Percentiles rank a stretch among this genome's conserved stretches.
Conservation (phyloP, 2,329 filamentous ascomycete species). For the Aspergillus nomiae region DNA sequence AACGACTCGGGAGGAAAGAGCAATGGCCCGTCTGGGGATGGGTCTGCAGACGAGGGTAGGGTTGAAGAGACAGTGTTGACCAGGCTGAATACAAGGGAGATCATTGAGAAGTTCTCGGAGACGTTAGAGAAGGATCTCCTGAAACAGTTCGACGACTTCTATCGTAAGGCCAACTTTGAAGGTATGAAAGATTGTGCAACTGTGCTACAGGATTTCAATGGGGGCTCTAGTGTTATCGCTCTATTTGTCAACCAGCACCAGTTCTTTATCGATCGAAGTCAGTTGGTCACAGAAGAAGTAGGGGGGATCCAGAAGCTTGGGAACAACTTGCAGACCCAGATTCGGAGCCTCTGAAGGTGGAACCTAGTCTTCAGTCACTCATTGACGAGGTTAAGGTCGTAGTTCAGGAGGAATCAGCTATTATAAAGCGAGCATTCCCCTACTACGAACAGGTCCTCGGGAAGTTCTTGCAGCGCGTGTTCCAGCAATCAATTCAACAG, state of each 20-base stretch:
- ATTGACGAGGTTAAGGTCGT: slow-evolving; percentile 94
- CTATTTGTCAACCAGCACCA: slow-evolving; percentile 98
- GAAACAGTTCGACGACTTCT: slow-evolving; percentile 97
- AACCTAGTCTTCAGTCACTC: slow-evolving; percentile 86
- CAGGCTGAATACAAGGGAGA: slow-evolving; percentile 71
- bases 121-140: slow-evolving; percentile 92
- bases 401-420: slow-evolving; percentile 94
- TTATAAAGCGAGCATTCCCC: slow-evolving; percentile 94
- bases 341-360: slow-evolving; percentile 84
- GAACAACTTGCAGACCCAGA: slow-evolving; percentile 93
- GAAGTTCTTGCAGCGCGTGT: slow-evolving; percentile 92
- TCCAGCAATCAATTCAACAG: slow-evolving; percentile 97
- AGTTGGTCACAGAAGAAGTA: slow-evolving; percentile 86
- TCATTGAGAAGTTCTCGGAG: slow-evolving; percentile 96
- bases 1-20: slow-evolving; percentile 54
- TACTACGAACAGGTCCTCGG: slow-evolving; percentile 92
- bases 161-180: slow-evolving; percentile 90
- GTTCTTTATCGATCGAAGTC: slow-evolving; percentile 96
- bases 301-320: slow-evolving; percentile 67
- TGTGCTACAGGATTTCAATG: slow-evolving; percentile 93
- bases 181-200: slow-evolving; percentile 97
- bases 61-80: slow-evolving; percentile 51
- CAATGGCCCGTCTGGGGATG: slow-evolving; percentile 45
- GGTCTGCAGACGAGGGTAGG: slow-evolving; percentile 46
- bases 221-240: slow-evolving; percentile 91